Conservation (phyloP, 768 basidiomycete genomes). For the Paxillus ammoniavirescens region DNA sequence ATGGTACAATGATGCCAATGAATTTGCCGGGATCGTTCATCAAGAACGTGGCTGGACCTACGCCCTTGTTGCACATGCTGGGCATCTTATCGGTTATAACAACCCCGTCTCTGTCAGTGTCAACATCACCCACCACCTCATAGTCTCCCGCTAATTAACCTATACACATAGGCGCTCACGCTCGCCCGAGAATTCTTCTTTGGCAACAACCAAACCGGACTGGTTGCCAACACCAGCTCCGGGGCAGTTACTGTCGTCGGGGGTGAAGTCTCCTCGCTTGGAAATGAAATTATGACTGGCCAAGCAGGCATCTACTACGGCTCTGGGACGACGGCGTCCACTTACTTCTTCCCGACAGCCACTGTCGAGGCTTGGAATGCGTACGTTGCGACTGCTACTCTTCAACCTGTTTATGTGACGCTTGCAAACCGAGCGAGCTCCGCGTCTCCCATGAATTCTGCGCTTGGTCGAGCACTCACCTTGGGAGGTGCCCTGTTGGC, state of each 20-base stretch:
- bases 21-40: slow-evolving; percentile 67
- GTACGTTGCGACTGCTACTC: slow-evolving; percentile 44
- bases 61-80: slow-evolving; percentile 35
- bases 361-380: slow-evolving; percentile 57
- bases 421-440: background rate
- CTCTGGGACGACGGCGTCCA: slow-evolving; percentile 46
- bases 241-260: slow-evolving; percentile 38
- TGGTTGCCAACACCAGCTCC: slow-evolving; percentile 36
- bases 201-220: slow-evolving; percentile 58
- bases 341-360: slow-evolving; percentile 52
- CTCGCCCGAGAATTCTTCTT: slow-evolving; percentile 68
- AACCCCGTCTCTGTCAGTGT: slow-evolving; percentile 46
- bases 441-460: background rate
- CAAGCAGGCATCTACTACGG: slow-evolving; percentile 57
- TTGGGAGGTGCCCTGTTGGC: background rate
- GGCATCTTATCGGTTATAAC: slow-evolving; percentile 38
- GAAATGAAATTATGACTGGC: slow-evolving; percentile 49
- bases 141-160: background rate
- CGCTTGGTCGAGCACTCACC: background rate
- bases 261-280: slow-evolving; percentile 49
- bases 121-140: background rate
- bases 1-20: slow-evolving; percentile 58
- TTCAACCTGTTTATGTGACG: background rate
- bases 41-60: slow-evolving; percentile 67
- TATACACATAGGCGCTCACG: slow-evolving; percentile 47